Evolutionary conservation across 306 rosid genomes (phyloP), one percentile per base, ranked within the genome.

Genomic region (Biancaea sappan): DNA sequence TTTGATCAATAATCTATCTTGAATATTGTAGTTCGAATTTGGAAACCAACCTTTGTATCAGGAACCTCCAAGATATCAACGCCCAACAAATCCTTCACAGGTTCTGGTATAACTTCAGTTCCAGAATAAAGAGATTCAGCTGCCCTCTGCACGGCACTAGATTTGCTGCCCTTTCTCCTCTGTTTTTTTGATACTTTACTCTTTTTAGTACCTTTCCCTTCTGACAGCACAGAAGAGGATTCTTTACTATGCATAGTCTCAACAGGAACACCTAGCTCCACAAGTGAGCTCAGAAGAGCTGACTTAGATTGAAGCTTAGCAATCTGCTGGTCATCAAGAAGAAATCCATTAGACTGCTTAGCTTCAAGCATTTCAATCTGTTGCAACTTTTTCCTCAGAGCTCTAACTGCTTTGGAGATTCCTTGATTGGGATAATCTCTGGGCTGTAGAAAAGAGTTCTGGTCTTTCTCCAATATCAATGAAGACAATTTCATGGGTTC

Each of bases 321-420:
- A 69, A 91, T 80, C 89, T 94, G 98, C 78, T 94, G 98, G 75
- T 84, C 92, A 78, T 94, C 98, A 1, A 94, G 98, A 82, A 79
- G 75, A 85, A 79, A 74, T 66, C 96, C 98, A 46, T 52, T 77
- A 21, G 88, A 83, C 83, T 85, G 96, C 85, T 94, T 94, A 26
- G 73, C 89, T 85, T 94, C 94, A 28, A 94, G 98, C 96, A 94
- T 89, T 81, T 89, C 97, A 85, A 89, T 91, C 84, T 91, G 98
- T 90, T 94, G 98, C 86, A 94, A 79, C 91, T 94, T 94, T 74
- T 94, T 94, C 80, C 92, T 53, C 75, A 94, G 76, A 51, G 94
- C 92, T 73, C 97, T 89, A 50, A 94, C 82, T 57, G 83, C 76
- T 78, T 87, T 94, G 66, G 86, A 76, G 22, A 68, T 70, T 67